Percentiles rank a stretch among this genome's conserved stretches.
Conservation (phyloP, 2,329 filamentous ascomycete species). For the Fusarium cicatricum region DNA sequence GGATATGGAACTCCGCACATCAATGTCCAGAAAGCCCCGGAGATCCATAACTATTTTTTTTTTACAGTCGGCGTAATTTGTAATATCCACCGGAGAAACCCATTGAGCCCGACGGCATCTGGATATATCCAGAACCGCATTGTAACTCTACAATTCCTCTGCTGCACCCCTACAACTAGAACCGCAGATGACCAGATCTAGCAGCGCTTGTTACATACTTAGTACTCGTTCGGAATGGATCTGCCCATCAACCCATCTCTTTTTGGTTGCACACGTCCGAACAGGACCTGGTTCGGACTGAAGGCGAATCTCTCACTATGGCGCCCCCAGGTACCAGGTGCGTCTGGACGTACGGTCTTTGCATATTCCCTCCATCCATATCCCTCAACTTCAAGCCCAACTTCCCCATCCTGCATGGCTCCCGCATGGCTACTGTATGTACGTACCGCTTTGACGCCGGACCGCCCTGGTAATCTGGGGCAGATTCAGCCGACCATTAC, state of each 20-base stretch:
- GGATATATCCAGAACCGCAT: background rate
- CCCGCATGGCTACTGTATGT: slow-evolving; percentile 5
- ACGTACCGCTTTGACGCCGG: slow-evolving; percentile 2
- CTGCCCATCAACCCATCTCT: background rate
- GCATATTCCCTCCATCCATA: slow-evolving; percentile 21
- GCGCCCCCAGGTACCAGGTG: too few relatives aligned
- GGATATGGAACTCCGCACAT: slow-evolving; percentile 22
- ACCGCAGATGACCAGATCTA: slow-evolving; percentile 9
- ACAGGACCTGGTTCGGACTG: slow-evolving; percentile 15
- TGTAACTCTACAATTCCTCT: background rate
- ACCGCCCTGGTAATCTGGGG: slow-evolving; percentile 16
- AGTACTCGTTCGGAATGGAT: too few relatives aligned
- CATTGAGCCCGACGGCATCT: background rate
- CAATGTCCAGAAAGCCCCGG: slow-evolving; percentile 13
- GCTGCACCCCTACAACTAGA: slow-evolving; percentile 1
- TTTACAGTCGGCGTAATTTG: slow-evolving; percentile 16
- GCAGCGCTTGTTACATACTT: too few relatives aligned
- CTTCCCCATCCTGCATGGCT: slow-evolving; percentile 11
- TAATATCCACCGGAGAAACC: background rate
- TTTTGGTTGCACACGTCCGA: slow-evolving; percentile 13
- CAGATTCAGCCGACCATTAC: slow-evolving; percentile 27
- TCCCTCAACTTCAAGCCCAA: slow-evolving; percentile 16
- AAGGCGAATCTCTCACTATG: slow-evolving; percentile 8
- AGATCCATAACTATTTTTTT: slow-evolving; percentile 9
- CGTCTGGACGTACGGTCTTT: slow-evolving; percentile 16